Evolutionary conservation across 768 basidiomycete species (phyloP), one percentile per base, ranked within the genome.

Genomic region (Obba rivulosa): DNA sequence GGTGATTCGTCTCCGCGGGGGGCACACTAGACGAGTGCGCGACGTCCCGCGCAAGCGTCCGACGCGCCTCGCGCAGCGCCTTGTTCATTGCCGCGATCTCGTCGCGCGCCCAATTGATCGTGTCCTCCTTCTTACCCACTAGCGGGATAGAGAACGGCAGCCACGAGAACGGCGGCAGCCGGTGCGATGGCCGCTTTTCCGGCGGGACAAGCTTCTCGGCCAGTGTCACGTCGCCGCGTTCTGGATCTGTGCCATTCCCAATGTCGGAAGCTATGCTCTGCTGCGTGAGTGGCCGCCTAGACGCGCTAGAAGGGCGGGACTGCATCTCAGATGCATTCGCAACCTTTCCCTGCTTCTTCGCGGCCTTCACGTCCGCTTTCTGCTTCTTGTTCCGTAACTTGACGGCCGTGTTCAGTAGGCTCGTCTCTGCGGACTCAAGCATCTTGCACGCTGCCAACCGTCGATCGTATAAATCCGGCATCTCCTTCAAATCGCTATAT

Each of bases 91-190:
- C 43, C 65, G 65, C 57, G 48, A 96, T 89, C 67, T 93, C 87
- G 17, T 76, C 70, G 24, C 88, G 74, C 17, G 83, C 81, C 92
- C 93, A 96, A 2, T 92, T 84, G 61, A 98, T 92, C 2, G 87
- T 80, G 68, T 98, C 96, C 14, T 97, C 93, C 65, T 95, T 87
- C 64, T 90, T 65, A 8, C 96, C 96, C 3, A 80, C 68, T 21
- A 95, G 71, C 1, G 80, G 80, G 21, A 86, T 67, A 8, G 74
- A 71, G 49, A 80, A 77, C 0, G 77, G 79, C 39, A 80, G 34
- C 54, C 58, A 66, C 60, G 75, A 75, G 8, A 81, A 73, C 11
- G 49, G 61, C 16, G 65, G 77, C 5, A 94, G 78, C 38, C 84
- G 81, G 62, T 91, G 90, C 0, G 80, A 80, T 0, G 95, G 96